phyloP scores from a whole-genome alignment of 139 green algal species.

The Parachlorella kessleri region DNA sequence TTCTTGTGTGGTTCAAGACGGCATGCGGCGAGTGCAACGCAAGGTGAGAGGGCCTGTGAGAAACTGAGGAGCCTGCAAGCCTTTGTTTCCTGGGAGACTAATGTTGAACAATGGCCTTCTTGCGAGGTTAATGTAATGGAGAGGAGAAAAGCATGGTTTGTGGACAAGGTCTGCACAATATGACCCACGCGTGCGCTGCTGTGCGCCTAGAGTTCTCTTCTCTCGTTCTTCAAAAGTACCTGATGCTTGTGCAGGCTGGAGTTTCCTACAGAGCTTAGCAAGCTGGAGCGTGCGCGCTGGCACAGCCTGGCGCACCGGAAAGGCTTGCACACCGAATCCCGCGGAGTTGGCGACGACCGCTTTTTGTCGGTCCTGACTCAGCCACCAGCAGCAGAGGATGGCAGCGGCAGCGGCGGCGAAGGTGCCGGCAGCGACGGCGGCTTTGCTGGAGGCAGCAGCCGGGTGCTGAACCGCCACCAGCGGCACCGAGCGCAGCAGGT shows the following conservation, averaged over 20 bases:
- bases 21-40: not conserved
- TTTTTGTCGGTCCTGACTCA: conserved; percentile 21
- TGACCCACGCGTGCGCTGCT: not conserved
- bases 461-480: not conserved
- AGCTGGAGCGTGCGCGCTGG: conserved; percentile 44
- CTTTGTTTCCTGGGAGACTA: too few relatives aligned
- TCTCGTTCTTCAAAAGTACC: too few relatives aligned
- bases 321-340: conserved; percentile 17
- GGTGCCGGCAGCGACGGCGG: not conserved
- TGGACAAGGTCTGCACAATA: not conserved
- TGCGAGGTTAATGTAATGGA: too few relatives aligned
- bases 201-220: conserved; percentile 30
- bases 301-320: conserved; percentile 24
- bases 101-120: too few relatives aligned
- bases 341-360: conserved; percentile 29
- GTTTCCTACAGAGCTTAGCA: conserved; percentile 39
- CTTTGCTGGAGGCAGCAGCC: not conserved
- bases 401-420: not conserved
- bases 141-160: too few relatives aligned
- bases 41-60: too few relatives aligned
- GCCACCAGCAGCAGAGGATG: not conserved
- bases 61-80: too few relatives aligned
- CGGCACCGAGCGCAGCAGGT: conserved; percentile 10
- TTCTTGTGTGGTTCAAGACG: not conserved
- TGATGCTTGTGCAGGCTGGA: not conserved